Evolutionary conservation across 768 basidiomycete species (phyloP), one percentile per base, ranked within the genome.

Genomic region (Pulveroboletus ravenelii): DNA sequence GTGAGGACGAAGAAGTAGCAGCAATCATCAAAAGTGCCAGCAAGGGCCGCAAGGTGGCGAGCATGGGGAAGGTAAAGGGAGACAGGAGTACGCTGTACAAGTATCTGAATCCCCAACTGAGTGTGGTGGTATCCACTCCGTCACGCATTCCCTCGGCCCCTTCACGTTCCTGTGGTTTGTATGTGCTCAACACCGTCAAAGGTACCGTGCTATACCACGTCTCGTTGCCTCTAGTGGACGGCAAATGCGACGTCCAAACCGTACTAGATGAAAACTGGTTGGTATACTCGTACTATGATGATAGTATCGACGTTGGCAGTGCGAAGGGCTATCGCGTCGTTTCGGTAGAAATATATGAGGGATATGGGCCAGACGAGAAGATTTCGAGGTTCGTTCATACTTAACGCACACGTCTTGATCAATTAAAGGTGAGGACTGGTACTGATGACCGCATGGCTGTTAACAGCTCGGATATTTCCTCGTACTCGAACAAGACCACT

Each of bases 41-140:
- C 52, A 60, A 48, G 25, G 49, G 49, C 10, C 76, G 75, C 48
- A 78, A 81, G 1, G 72, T 91, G 31, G 92, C 93, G 0, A 87
- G 84, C 1, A 68, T 86, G 29, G 95, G 94, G 5, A 84, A 84
- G 59, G 92, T 95, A 5, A 73, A 91, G 5, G 93, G 89, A 3
- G 87, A 94, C 66, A 81, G 93, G 47, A 84, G 82, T 34, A 93
- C 93, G 30, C 66, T 97, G 51, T 95, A 96, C 76, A 97, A 97
- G 70, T 95, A 96, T 62, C 77, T 97, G 53, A 95, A 95, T 64
- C 87, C 86, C 8, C 82, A 90, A 58, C 58, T 93, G 31, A 74
- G 85, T 43, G 79, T 81, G 8, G 72, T 91, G 34, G 69, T 85
- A 29, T 90, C 90, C 6, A 67, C 73, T 13, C 64, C 73, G 15